phyloP scores from a whole-genome alignment of 148 eudicot genomes.

The Heliosperma pusillum region DNA sequence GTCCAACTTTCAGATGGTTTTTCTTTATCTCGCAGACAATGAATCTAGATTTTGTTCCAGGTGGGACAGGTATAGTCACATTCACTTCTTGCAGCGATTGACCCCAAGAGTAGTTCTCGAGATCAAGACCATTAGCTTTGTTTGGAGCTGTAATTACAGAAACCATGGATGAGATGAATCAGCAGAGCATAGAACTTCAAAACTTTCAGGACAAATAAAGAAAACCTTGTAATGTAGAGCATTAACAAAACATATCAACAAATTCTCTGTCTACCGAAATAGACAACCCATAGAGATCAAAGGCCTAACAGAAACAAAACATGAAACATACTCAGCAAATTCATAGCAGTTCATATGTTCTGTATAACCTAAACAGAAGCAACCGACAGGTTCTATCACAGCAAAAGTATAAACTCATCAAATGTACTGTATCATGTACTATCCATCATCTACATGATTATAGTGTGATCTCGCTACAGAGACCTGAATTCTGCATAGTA shows the following conservation, averaged over 20 bases:
- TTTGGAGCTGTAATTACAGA: slow-evolving; percentile 50
- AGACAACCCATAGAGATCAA: not conserved
- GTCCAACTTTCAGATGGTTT: slow-evolving; percentile 72
- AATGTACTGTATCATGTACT: not conserved
- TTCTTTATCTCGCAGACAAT: slow-evolving; percentile 67
- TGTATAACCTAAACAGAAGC: not conserved
- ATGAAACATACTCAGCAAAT: not conserved
- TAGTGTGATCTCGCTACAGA: not conserved
- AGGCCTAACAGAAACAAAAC: not conserved
- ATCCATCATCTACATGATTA: not conserved
- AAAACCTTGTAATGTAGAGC: not conserved
- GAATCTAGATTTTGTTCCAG: slow-evolving; percentile 59
- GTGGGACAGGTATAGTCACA: slow-evolving; percentile 58
- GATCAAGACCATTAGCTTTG: slow-evolving; percentile 61
- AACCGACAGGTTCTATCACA: not conserved
- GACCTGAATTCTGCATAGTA: not conserved
- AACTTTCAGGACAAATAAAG: too few relatives aligned
- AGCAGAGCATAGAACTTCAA: not conserved
- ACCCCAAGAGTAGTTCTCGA: slow-evolving; percentile 67
- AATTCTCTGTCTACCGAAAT: not conserved
- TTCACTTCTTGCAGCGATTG: slow-evolving; percentile 76
- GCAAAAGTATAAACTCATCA: not conserved
- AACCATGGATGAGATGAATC: not conserved
- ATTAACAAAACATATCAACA: not conserved
- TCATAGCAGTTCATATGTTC: not conserved